A percentile compares a stretch with the other conserved stretches of the same genome.
These are phyloP conservation scores for Monosporascus sp. DNA, from an alignment of 2,329 filamentous ascomycete species.

Conservation along the genomic window DNA sequence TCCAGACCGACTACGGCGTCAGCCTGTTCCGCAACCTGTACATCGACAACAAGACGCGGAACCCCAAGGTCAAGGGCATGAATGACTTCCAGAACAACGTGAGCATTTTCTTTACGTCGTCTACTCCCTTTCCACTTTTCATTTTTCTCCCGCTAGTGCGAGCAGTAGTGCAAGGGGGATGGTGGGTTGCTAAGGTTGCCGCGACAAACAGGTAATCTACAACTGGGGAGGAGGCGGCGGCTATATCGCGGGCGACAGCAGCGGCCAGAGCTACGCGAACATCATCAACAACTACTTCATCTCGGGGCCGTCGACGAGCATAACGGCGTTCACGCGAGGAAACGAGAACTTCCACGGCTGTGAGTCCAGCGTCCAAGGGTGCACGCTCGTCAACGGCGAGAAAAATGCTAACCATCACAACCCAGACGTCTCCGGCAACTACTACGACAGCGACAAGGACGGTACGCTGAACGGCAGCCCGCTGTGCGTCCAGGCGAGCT, in stretches of 20 bases:
- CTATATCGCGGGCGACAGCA: constrained; percentile 50
- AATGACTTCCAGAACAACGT: constrained; percentile 48
- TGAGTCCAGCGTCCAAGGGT: constrained; percentile 11
- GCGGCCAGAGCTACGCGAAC: constrained; percentile 42
- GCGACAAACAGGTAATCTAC: constrained; percentile 42
- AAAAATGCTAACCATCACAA: too few relatives aligned
- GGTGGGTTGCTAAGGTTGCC: constrained; percentile 12
- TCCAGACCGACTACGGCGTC: constrained; percentile 45
- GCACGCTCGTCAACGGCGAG: too few relatives aligned
- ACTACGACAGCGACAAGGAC: constrained; percentile 45
- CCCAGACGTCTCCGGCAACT: constrained; percentile 44
- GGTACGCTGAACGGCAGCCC: constrained; percentile 43
- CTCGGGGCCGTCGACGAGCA: constrained; percentile 44
- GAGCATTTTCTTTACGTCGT: not conserved
- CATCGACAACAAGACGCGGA: constrained; percentile 53
- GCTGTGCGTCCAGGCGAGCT: constrained; percentile 35
- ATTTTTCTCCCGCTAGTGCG: not conserved
- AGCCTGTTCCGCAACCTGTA: constrained; percentile 51
- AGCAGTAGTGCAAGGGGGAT: not conserved
- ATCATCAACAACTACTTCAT: constrained; percentile 56
- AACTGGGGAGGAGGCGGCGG: constrained; percentile 52
- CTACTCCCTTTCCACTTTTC: not conserved
- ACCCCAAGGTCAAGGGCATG: constrained; percentile 52
- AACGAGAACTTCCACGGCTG: constrained; percentile 49
- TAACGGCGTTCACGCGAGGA: constrained; percentile 49